Base-by-base conservation (phyloP, 2,329 filamentous ascomycete genomes). In the Aspergillus sp. region DNA sequence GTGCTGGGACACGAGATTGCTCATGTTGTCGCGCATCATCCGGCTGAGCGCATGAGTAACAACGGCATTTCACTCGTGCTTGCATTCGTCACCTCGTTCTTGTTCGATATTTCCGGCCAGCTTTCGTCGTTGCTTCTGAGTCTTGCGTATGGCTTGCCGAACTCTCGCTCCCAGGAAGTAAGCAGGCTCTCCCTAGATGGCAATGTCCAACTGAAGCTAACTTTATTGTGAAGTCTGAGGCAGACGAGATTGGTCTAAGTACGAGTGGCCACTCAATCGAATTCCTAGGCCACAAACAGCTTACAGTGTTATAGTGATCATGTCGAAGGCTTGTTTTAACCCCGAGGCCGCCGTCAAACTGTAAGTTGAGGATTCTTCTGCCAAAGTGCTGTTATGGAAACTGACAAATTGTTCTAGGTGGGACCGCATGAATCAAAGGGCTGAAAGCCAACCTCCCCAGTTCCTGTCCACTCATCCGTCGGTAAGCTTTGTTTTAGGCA, bases 1-100 rank as follows among this genome's bases (percentile, higher is more conserved):
- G 84, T 88, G 0, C 69, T 88, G 18, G 84, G 84, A 0, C 86
- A 88, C 68, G 86, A 88, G 67, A 87, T 88, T 66, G 84, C 84
- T 2, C 86, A 88, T 69, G 85, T 86, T n/a, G 79, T 85, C 2
- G 83, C 83, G 2, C 81, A 82, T 56, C 84, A 86, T 64, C 71
- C 75, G 1, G 82, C 80, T 0, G 86, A 88, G 70, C 76, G 82
- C 7, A 78, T 87, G 75, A 85, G 81, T 50, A 73, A 71, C 14
- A 73, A 68, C 49, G 66, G 77, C 36, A 49, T 77, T n/a, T 69
- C 70, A 2, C 59, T 75, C 2, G 70, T 71, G 4, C 60, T 70
- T 10, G 63, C 72, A 0, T 62, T 73, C 12, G 58, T 69, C 1
- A 57, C 71, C 6, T 69, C 71, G 2, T 42, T 73, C 16, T 51